A percentile compares a stretch with the other conserved stretches of the same genome.
Evolutionary conservation across 345 rosid genomes (phyloP).

Genomic region (Clausena lansium): DNA sequence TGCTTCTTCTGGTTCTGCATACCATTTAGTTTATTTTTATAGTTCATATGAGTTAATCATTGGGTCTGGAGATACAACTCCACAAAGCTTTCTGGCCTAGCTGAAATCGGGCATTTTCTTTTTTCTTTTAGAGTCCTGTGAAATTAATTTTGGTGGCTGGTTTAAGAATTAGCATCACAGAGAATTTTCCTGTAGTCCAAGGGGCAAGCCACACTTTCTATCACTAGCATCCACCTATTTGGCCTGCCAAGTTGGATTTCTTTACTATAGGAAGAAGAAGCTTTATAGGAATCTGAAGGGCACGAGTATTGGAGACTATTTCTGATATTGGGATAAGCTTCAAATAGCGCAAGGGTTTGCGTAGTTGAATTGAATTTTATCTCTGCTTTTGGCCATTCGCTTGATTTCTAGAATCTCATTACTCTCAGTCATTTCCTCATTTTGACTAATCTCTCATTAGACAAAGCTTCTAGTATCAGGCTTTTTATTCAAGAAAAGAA

Average conservation of each 20-base stretch:
- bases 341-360: not conserved
- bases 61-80: not conserved
- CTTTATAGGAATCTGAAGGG: not conserved
- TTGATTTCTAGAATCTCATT: slow-evolving; percentile 4
- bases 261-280: not conserved
- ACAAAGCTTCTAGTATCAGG: slow-evolving; percentile 1
- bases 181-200: not conserved
- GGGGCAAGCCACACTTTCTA: not conserved
- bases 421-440: not conserved
- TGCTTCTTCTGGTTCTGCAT: not conserved
- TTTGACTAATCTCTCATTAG: not conserved
- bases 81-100: not conserved
- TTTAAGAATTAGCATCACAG: not conserved
- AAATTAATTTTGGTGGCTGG: not conserved
- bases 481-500: not conserved
- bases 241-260: not conserved
- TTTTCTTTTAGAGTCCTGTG: not conserved
- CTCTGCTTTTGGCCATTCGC: not conserved
- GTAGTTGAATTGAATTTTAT: slow-evolving; percentile 5
- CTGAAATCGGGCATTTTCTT: too few species aligned
- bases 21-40: not conserved
- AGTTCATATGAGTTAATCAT: not conserved
- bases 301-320: not conserved
- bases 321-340: not conserved
- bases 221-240: not conserved